Conservation (phyloP, 768 basidiomycete species). For the Russula emetica region DNA sequence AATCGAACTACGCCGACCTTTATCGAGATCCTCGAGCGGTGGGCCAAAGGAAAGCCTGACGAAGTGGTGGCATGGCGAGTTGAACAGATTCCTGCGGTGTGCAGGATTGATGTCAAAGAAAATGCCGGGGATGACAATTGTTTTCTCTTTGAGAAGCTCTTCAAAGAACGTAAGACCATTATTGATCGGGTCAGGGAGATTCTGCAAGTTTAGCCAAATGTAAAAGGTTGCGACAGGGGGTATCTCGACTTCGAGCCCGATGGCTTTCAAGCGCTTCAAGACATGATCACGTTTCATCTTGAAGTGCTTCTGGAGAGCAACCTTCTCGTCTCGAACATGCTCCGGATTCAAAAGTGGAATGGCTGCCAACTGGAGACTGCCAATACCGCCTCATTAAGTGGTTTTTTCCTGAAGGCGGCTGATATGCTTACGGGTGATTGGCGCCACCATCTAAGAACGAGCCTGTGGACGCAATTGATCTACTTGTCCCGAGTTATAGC, state of each 20-base stretch:
- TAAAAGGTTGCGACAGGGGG: slow-evolving; percentile 87
- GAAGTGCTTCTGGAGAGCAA: slow-evolving; percentile 87
- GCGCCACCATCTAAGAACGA: slow-evolving; percentile 95
- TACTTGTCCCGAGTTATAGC: not conserved
- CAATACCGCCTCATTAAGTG: slow-evolving; percentile 10
- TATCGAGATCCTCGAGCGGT: slow-evolving; percentile 72
- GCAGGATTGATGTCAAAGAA: slow-evolving; percentile 82
- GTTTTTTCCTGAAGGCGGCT: not conserved
- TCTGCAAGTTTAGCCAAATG: slow-evolving; percentile 86
- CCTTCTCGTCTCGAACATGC: slow-evolving; percentile 67
- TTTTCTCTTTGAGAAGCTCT: slow-evolving; percentile 84
- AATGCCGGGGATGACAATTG: slow-evolving; percentile 87
- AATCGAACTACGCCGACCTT: slow-evolving; percentile 42
- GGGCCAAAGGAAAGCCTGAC: slow-evolving; percentile 86
- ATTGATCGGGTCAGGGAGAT: slow-evolving; percentile 75
- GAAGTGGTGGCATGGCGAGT: slow-evolving; percentile 86
- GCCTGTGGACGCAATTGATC: slow-evolving; percentile 36
- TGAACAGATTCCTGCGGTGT: slow-evolving; percentile 84
- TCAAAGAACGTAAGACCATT: slow-evolving; percentile 96
- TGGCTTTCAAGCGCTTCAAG: slow-evolving; percentile 68
- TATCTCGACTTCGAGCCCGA: slow-evolving; percentile 72
- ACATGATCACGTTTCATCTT: slow-evolving; percentile 89
- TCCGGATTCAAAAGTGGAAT: slow-evolving; percentile 73
- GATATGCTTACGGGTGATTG: slow-evolving; percentile 71
- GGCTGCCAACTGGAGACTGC: slow-evolving; percentile 81